Base-by-base conservation (phyloP, 2,329 filamentous ascomycete species). In the Verticillium isaacii region DNA sequence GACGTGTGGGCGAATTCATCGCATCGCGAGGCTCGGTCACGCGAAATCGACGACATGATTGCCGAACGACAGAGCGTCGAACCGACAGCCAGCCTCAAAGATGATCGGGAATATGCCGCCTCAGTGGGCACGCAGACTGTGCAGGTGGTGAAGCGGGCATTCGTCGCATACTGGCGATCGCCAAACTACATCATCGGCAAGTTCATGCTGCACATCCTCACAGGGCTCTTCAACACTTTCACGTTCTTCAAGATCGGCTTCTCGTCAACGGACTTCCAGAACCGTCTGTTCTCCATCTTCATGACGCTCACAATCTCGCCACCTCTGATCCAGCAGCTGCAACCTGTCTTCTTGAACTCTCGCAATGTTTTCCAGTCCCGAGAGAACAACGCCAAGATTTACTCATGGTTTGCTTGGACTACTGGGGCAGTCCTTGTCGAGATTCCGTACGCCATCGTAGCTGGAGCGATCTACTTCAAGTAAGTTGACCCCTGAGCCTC, bases 361-460 rank as follows among this genome's bases (percentile, higher is more conserved):
- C 82, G 89, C 4, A 80, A 84, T 36, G 80, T 94, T 32, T 95
- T 91, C 75, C 78, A 89, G 71, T 85, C 83, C 1, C 83, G 91
- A 5, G 91, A 95, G 72, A 83, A 87, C 57, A 90, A 85, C n/a
- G 85, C 89, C 17, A 92, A 92, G 72, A 92, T 92, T 32, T 95
- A 94, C 74, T 88, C 85, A 1, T 93, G 90, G 90, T 74, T 84
- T 15, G 88, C 89, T 0, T 91, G 90, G 74, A 83, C 85, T 0
- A 87, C 85, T 2, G 88, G 84, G 0, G 82, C 84, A 1, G 82
- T 92, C 5, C 66, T 91, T 1, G 87, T 84, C 17, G 90, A 93
- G 72, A 79, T 93, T 0, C 90, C 90, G 0, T 92, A 91, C 66
- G 82, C 84, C 0, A 75, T 92, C 14, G 71, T 91, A 4, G 85